These are phyloP conservation scores for Suillus sp. DNA, from an alignment of 768 basidiomycete genomes.

Conservation along the genomic window DNA sequence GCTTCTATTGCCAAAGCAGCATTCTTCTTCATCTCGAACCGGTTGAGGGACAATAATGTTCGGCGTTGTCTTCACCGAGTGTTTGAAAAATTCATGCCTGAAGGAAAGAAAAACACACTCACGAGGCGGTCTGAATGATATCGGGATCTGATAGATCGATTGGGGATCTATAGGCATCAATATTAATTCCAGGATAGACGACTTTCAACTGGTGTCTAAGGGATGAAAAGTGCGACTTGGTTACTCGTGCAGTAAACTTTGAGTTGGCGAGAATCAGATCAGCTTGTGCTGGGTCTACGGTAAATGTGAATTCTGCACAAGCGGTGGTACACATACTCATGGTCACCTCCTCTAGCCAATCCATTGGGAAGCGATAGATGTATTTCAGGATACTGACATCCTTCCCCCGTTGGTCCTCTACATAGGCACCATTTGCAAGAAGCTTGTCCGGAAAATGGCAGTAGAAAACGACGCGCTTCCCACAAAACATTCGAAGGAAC, in stretches of 20 bases:
- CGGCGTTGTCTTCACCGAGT: slow-evolving; percentile 53
- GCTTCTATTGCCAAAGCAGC: slow-evolving; percentile 76
- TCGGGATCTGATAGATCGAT: slow-evolving; percentile 50
- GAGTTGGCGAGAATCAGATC: slow-evolving; percentile 94
- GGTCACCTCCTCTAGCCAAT: slow-evolving; percentile 86
- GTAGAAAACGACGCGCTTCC: slow-evolving; percentile 91
- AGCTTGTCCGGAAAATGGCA: slow-evolving; percentile 98
- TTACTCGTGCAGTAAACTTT: slow-evolving; percentile 82
- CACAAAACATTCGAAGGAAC: slow-evolving; percentile 64
- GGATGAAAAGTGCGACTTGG: slow-evolving; percentile 71
- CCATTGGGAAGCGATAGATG: slow-evolving; percentile 87
- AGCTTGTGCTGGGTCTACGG: slow-evolving; percentile 63
- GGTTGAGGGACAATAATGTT: slow-evolving; percentile 86
- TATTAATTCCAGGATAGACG: slow-evolving; percentile 96
- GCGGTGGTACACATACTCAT: slow-evolving; percentile 59
- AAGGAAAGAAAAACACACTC: slow-evolving; percentile 25
- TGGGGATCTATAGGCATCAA: slow-evolving; percentile 62
- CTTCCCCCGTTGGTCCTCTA: slow-evolving; percentile 52
- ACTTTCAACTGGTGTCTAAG: slow-evolving; percentile 65
- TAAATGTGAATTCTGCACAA: slow-evolving; percentile 7
- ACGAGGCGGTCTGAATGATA: slow-evolving; percentile 59
- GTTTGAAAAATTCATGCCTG: neutral
- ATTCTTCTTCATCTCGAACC: slow-evolving; percentile 97
- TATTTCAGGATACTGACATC: slow-evolving; percentile 59
- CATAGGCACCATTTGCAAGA: slow-evolving; percentile 66